Evolutionary conservation across 73 alveolate genomes (phyloP).

Genomic region (Tetrahymena malaccensis): DNA sequence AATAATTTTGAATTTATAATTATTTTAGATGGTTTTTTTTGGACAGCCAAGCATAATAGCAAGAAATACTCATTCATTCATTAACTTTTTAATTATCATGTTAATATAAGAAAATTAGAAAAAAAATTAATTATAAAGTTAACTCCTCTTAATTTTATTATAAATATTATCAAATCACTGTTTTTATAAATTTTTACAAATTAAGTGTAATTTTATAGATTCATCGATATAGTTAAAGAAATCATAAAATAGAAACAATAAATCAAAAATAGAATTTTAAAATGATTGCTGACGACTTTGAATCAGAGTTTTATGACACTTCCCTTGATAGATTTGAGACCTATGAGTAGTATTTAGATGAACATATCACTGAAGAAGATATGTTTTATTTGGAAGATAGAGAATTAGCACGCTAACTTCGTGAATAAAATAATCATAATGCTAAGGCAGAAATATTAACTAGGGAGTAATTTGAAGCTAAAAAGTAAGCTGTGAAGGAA

Average conservation of each 20-base stretch:
- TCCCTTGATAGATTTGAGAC: slow-evolving; percentile 73
- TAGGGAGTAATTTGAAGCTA: slow-evolving; percentile 78
- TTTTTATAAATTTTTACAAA: neutral
- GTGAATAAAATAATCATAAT: slow-evolving; percentile 81
- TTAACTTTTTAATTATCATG: too few species aligned
- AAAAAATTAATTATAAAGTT: neutral
- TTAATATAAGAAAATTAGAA: neutral
- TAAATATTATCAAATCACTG: neutral
- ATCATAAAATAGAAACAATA: neutral
- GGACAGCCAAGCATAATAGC: too few species aligned
- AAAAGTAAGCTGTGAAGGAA: slow-evolving; percentile 86
- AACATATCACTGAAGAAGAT: slow-evolving; percentile 84
- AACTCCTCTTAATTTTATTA: neutral
- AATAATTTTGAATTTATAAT: too few species aligned
- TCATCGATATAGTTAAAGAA: neutral
- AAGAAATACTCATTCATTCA: too few species aligned
- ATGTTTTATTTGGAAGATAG: slow-evolving; percentile 88
- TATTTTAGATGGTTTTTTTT: too few species aligned
- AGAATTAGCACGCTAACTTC: slow-evolving; percentile 92
- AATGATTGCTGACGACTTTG: slow-evolving; percentile 46
- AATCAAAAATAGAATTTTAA: neutral
- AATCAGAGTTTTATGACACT: slow-evolving; percentile 43
- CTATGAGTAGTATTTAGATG: slow-evolving; percentile 86
- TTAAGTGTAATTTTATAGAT: neutral
- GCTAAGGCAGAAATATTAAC: slow-evolving; percentile 91